A percentile compares a stretch with the other conserved stretches of the same genome.
Conservation (phyloP, 805 yeast species). For the Ogataea parapolymorpha region DNA sequence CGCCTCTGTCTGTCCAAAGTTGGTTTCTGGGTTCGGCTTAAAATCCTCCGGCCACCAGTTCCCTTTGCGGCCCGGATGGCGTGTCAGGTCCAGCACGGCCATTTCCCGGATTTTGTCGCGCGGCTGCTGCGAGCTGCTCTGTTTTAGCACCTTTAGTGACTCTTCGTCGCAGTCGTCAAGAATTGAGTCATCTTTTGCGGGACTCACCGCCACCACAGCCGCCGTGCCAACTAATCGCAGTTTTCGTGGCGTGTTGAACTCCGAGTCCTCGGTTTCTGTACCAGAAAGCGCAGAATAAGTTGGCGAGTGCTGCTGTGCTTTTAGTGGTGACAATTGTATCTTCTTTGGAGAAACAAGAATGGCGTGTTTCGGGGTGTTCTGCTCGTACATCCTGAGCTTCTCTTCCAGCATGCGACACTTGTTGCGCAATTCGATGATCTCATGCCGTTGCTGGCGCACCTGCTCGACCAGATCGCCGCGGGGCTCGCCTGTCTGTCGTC, state of each 20-base stretch:
- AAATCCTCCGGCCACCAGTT: slow-evolving; percentile 38
- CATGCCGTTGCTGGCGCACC: not conserved
- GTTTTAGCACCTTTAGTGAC: slow-evolving; percentile 7
- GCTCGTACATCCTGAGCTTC: not conserved
- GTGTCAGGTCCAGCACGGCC: slow-evolving; percentile 23
- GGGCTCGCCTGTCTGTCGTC: no score
- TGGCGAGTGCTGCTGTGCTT: slow-evolving; percentile 2
- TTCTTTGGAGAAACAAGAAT: not conserved
- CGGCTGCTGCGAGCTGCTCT: slow-evolving; percentile 12
- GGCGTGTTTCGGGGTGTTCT: not conserved
- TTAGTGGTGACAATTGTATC: not conserved
- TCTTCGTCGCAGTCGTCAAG: slow-evolving; percentile 5
- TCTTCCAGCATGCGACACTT: not conserved
- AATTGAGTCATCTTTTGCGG: no score
- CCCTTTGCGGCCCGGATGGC: slow-evolving; percentile 25
- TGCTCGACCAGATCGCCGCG: not conserved
- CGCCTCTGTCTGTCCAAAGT: slow-evolving; percentile 19
- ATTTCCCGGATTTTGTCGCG: slow-evolving; percentile 11
- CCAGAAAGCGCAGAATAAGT: slow-evolving; percentile 10
- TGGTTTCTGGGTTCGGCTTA: slow-evolving; percentile 28
- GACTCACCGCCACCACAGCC: no score
- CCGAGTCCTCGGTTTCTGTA: slow-evolving; percentile 17
- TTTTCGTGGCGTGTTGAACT: slow-evolving; percentile 5
- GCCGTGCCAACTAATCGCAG: not conserved
- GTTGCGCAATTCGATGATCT: not conserved